Base-by-base conservation (phyloP, 768 basidiomycete species). In the Roridomyces roridus region DNA sequence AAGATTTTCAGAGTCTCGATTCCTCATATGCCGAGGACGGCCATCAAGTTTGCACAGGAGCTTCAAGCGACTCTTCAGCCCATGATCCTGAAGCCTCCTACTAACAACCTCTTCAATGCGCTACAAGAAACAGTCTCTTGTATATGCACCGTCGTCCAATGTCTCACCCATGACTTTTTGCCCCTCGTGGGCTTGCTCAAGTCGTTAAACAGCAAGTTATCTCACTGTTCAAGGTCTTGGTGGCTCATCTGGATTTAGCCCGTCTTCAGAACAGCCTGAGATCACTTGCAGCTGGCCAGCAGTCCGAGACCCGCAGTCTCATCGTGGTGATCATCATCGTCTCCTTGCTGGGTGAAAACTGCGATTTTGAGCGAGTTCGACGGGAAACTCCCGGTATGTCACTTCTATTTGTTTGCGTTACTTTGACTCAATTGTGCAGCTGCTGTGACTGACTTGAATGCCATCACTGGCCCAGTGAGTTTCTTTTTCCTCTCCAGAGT, bases 121-220 rank as follows among this genome's bases (percentile, higher is more conserved):
- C 72, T 98, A 28, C 94, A 96, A 75, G 97, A 98, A 72, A 86
- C 87, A 12, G 91, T 98, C 14, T 93, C 93, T 0, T 98, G 96
- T 62, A 87, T 96, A 77, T 96, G 95, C 68, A 83, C 85, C 0
- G 90, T 91, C 1, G 88, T 96, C 1, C 86, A 87, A 46, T 75
- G 91, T 62, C 79, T 98, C 17, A 98, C 97, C 0, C 91, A 92
- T 56, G 94, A 98, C 63, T 96, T 88, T 64, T 74, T 74, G 15
- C 83, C 87, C 31, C 79, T 98, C 17, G 83, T 94, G 23, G 87
- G 85, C 29, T 79, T 98, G 5, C 69, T 98, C 60, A 90, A 90
- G 63, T 94, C 92, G 0, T 96, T 93, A 72, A 91, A 94, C 65
- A 79, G 94, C 91, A 57, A 47, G 83, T 66, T 3, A 35, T 11